Base-by-base conservation (phyloP, 495 filamentous ascomycete species). In the Aspergillus hancockii region DNA sequence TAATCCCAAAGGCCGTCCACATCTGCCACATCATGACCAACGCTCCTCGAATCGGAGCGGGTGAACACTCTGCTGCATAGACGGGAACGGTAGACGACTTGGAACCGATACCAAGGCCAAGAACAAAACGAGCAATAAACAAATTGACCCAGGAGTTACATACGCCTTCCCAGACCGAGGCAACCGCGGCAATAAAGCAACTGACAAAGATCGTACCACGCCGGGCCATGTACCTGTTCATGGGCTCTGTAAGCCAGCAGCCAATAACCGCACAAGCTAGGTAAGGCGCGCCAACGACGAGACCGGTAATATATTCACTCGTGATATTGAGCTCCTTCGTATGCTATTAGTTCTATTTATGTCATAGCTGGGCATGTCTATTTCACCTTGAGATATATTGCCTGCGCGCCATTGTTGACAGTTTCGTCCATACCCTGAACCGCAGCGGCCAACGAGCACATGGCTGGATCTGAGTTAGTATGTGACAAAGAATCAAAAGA, bases 1-100 rank as follows among this genome's bases (percentile, higher is more conserved):
- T 88, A 61, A 93, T 92, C 12, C 90, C 90, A 63, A 91, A 91
- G 3, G 89, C 90, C 6, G 88, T 91, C 73, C 78, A 81, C 71
- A 85, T 75, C 68, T 87, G 83, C 79, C 83, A 88, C 74, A 79
- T 80, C 83, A 85, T 86, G 54, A 87, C 83, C 4, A 86, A 68
- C 1, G 79, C 83, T 40, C 84, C 85, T 51, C 84, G 72, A 55
- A 87, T 85, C 8, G 76, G 77, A 16, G 76, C 74, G 0, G 82
- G 83, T 14, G 81, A 74, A 55, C 81, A 83, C 67, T 86, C 85
- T 13, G 84, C 83, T 2, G 80, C 74, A 60, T 83, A 85, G 32
- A 86, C 76, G 0, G 85, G 84, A 3, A 87, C 80, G 0, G 83
- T 84, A 0, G 80, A 77, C 8, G 78, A 81, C 61, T 85, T 86